Conservation (phyloP, 176 grass and related monocot genomes). For the Aechmea fasciata region DNA sequence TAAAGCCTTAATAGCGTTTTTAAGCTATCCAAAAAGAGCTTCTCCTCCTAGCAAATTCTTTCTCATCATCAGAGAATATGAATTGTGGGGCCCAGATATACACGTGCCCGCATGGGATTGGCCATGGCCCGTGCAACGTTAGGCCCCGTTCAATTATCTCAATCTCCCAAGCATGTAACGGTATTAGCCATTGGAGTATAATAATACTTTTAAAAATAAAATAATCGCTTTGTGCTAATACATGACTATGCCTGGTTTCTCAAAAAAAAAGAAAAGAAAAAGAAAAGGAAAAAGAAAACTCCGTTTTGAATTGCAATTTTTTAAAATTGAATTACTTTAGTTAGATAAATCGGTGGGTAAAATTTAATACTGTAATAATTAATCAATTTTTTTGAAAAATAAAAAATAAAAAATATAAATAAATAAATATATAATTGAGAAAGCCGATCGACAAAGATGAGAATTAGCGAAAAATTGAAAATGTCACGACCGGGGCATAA, state of each 20-base stretch:
- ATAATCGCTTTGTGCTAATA: constrained; percentile 18
- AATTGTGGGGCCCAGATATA: background rate
- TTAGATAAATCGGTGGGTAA: background rate
- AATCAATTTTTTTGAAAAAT: background rate
- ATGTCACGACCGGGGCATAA: constrained; percentile 27
- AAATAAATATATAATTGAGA: too few species aligned
- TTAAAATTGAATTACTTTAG: too few species aligned
- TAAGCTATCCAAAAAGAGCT: too few species aligned
- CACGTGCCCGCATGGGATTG: background rate
- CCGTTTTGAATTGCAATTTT: too few species aligned
- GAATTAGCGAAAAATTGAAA: background rate
- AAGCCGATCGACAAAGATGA: too few species aligned
- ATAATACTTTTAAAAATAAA: too few species aligned
- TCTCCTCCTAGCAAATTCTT: too few species aligned
- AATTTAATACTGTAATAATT: background rate
- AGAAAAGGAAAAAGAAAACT: too few species aligned
- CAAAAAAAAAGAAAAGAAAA: background rate
- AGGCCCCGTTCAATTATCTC: constrained; percentile 7
- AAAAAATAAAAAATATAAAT: background rate
- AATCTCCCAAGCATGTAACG: constrained; percentile 53
- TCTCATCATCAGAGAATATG: too few species aligned
- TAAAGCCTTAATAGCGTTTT: too few species aligned
- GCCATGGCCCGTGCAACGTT: constrained; percentile 38
- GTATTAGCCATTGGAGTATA: constrained; percentile 30
- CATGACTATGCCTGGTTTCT: constrained; percentile 46